phyloP scores from a whole-genome alignment of 768 basidiomycete genomes.

The Ramaria sp. region DNA sequence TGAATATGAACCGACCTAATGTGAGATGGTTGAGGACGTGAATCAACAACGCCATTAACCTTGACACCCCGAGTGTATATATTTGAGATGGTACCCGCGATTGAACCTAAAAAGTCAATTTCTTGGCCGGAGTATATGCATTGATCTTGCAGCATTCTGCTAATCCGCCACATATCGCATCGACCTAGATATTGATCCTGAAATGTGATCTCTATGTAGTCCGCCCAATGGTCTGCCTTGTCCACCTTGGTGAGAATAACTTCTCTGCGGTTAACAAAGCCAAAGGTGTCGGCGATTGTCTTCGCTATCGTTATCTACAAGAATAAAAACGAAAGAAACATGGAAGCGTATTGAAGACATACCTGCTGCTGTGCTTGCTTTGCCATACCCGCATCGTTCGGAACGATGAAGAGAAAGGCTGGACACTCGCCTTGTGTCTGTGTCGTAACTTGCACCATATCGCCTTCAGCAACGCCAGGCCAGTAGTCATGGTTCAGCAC shows the following conservation, averaged over 20 bases:
- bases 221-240: conserved; percentile 47
- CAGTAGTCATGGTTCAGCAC: conserved; percentile 65
- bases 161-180: conserved; percentile 93
- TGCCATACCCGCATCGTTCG: conserved; percentile 47
- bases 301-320: conserved; percentile 64
- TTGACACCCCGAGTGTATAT: conserved; percentile 65
- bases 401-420: conserved; percentile 56
- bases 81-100: conserved; percentile 70
- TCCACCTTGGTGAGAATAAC: conserved; percentile 72
- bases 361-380: conserved; percentile 60
- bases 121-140: conserved; percentile 82
- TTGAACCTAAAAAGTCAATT: conserved; percentile 72
- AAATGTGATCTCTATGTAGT: conserved; percentile 84
- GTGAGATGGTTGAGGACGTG: not conserved
- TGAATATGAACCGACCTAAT: conserved; percentile 19
- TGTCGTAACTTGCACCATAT: conserved; percentile 45
- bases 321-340: not conserved
- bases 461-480: conserved; percentile 73
- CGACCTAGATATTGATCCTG: conserved; percentile 93
- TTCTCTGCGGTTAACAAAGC: conserved; percentile 60
- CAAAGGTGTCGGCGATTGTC: conserved; percentile 60
- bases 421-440: conserved; percentile 23
- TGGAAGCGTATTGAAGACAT: not conserved
- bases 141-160: conserved; percentile 68
- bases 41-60: conserved; percentile 26